Percentiles rank a stretch among this genome's conserved stretches.
Evolutionary conservation across 108 stramenopile species (phyloP).

Genomic region (Mayamaea pseudoterrestris): DNA sequence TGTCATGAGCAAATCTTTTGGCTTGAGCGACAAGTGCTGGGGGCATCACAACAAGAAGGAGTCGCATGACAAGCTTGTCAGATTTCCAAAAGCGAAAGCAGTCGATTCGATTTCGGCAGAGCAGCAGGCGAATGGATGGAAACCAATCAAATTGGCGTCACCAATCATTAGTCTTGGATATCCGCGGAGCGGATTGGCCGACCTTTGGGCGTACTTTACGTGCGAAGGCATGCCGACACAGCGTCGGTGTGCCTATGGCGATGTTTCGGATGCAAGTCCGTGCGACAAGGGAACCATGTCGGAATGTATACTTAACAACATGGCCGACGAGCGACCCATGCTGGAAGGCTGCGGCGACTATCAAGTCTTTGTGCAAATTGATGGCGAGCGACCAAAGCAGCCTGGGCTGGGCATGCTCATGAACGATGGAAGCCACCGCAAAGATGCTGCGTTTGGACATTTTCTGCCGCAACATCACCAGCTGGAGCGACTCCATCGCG

Average conservation of each 20-base stretch:
- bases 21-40: no score
- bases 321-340: background rate
- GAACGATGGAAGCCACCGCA: no score
- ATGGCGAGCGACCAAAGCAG: conserved; percentile 21
- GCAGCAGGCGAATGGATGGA: background rate
- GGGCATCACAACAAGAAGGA: no score
- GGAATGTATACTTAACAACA: conserved; percentile 3
- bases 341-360: conserved; percentile 4
- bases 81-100: no score
- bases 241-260: conserved; percentile 19
- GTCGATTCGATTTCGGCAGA: no score
- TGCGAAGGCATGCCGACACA: conserved; percentile 13
- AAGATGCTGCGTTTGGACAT: no score
- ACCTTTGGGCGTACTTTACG: conserved; percentile 14
- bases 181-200: conserved; percentile 18
- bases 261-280: conserved; percentile 8
- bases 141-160: background rate
- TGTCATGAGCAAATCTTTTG: no score
- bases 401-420: no score
- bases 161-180: conserved; percentile 17
- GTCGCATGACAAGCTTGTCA: no score
- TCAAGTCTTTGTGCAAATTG: conserved; percentile 16
- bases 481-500: conserved; percentile 7
- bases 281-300: background rate
- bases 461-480: conserved; percentile 22